These are phyloP conservation scores for Coemansia sp. DNA, from an alignment of 192 early-diverging fungal genomes.

Conservation along the genomic window DNA sequence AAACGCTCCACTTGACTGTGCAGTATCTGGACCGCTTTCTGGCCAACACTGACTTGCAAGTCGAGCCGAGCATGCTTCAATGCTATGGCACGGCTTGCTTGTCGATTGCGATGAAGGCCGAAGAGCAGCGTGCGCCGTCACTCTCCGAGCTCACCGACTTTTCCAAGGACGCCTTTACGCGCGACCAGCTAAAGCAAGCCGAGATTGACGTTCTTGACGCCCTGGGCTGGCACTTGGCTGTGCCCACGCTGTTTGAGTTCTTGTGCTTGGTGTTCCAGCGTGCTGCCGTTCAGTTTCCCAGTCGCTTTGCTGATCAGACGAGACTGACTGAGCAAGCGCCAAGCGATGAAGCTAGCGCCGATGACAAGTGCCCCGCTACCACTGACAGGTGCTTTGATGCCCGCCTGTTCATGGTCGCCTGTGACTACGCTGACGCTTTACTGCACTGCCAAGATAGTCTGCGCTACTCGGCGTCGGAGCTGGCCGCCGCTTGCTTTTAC, in stretches of 20 bases:
- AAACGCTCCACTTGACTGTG: constrained; percentile 53
- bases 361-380: constrained; percentile 19
- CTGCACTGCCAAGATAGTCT: constrained; percentile 42
- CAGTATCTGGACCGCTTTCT: constrained; percentile 55
- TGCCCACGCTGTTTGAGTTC: constrained; percentile 51
- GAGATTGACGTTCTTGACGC: constrained; percentile 50
- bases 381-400: constrained; percentile 33
- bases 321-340: neutral
- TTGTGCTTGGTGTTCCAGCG: constrained; percentile 49
- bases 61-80: constrained; percentile 51
- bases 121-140: constrained; percentile 52
- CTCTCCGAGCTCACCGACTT: constrained; percentile 50
- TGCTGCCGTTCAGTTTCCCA: constrained; percentile 35
- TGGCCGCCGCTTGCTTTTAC: constrained; percentile 57
- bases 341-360: neutral
- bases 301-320: constrained; percentile 29
- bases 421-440: constrained; percentile 46
- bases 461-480: constrained; percentile 29
- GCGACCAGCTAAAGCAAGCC: constrained; percentile 46
- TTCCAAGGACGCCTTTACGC: constrained; percentile 51
- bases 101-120: constrained; percentile 57
- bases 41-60: constrained; percentile 20
- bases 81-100: constrained; percentile 57
- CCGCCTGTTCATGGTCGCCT: constrained; percentile 35
- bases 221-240: constrained; percentile 49